These are phyloP conservation scores for Corylus heterophylla DNA, from an alignment of 306 rosid genomes.

Conservation along the genomic window DNA sequence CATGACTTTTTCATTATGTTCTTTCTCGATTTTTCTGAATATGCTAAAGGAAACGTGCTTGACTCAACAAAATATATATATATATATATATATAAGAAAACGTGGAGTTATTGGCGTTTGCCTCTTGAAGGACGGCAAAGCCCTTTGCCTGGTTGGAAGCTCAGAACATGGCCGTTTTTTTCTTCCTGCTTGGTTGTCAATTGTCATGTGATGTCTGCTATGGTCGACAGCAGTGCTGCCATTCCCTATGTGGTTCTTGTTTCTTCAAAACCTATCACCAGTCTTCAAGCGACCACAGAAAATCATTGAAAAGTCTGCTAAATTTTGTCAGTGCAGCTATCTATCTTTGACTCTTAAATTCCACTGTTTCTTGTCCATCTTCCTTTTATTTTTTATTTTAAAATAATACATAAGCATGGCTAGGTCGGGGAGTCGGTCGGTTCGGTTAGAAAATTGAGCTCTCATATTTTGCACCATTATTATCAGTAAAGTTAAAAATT, in stretches of 20 bases:
- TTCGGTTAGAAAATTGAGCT: too few relatives aligned
- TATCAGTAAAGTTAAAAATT: too few relatives aligned
- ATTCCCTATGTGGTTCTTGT: constrained; percentile 27
- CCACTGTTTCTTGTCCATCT: background rate
- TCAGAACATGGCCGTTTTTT: constrained; percentile 6
- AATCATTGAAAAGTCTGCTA: constrained; percentile 9
- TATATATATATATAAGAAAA: constrained; percentile 19
- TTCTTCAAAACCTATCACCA: constrained; percentile 17
- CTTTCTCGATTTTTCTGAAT: constrained; percentile 1
- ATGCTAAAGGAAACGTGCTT: constrained; percentile 51
- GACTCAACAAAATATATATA: constrained; percentile 35
- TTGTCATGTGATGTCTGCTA: constrained; percentile 19
- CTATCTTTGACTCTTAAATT: constrained; percentile 21
- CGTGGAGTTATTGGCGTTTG: constrained; percentile 37
- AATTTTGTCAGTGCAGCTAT: constrained; percentile 35
- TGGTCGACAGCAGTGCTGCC: background rate
- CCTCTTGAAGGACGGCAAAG: constrained; percentile 35
- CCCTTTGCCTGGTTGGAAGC: constrained; percentile 33
- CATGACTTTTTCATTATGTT: background rate
- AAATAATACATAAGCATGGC: too few relatives aligned
- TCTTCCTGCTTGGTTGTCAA: constrained; percentile 4
- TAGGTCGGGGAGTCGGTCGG: too few relatives aligned
- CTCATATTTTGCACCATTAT: too few relatives aligned
- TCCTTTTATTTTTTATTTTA: background rate
- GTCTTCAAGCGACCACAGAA: background rate